phyloP scores from a whole-genome alignment of 192 early-diverging fungal species.

The Paraglomus occultum region DNA sequence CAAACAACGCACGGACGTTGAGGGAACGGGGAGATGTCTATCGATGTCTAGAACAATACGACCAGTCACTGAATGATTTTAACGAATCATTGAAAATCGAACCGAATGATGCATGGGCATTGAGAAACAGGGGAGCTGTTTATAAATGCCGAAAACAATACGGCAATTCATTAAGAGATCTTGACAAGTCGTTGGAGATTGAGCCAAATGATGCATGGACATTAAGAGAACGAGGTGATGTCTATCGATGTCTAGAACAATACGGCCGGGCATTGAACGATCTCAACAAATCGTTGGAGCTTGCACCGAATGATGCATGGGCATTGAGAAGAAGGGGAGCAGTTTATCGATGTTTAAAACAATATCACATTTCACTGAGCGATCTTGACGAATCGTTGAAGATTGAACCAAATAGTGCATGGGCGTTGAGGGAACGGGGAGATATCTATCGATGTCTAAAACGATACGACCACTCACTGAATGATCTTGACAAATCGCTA shows the following conservation, averaged over 20 bases:
- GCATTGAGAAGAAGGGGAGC: slow-evolving; percentile 11
- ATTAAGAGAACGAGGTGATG: not conserved
- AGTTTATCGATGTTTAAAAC: not conserved
- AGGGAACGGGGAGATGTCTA: slow-evolving; percentile 3
- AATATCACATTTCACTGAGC: no score
- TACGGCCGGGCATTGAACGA: not conserved
- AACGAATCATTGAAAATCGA: not conserved
- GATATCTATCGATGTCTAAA: no score
- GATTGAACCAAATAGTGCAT: no score
- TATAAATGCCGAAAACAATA: not conserved
- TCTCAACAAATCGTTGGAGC: slow-evolving; percentile 20
- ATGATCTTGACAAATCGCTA: no score
- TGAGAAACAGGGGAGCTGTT: slow-evolving; percentile 2
- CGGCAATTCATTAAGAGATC: not conserved
- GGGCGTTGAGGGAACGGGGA: no score
- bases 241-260: not conserved
- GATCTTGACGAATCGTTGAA: no score
- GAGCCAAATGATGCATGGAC: slow-evolving; percentile 8
- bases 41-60: not conserved
- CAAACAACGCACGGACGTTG: slow-evolving; percentile 5
- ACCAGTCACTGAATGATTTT: not conserved
- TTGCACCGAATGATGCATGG: not conserved
- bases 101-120: slow-evolving; percentile 1
- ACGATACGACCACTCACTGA: no score
- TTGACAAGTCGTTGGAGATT: slow-evolving; percentile 7